These are phyloP conservation scores for Fraxinus excelsior DNA, from an alignment of 257 asterid species.

Conservation along the genomic window DNA sequence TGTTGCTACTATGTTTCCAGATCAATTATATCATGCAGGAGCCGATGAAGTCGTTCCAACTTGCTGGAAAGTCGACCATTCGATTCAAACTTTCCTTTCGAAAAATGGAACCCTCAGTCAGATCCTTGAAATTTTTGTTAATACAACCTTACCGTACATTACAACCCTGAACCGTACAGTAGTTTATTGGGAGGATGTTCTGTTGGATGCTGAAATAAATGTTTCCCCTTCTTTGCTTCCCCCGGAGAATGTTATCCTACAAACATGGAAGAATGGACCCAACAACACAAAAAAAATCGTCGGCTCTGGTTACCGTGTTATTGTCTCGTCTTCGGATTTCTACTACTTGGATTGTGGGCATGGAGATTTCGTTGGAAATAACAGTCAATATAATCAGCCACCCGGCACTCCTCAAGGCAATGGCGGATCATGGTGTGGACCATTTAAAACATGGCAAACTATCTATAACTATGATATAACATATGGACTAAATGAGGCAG, in stretches of 20 bases:
- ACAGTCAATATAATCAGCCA: slow-evolving; percentile 53
- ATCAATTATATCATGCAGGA: slow-evolving; percentile 73
- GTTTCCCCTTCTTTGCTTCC: slow-evolving; percentile 68
- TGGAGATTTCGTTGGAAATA: slow-evolving; percentile 65
- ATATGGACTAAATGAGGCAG: slow-evolving; percentile 52
- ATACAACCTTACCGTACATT: slow-evolving; percentile 68
- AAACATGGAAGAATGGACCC: slow-evolving; percentile 87
- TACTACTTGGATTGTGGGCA: slow-evolving; percentile 94
- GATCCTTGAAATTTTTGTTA: slow-evolving; percentile 61
- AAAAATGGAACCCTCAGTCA: slow-evolving; percentile 73
- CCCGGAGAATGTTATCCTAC: slow-evolving; percentile 56
- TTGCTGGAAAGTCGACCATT: slow-evolving; percentile 78
- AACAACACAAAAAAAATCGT: slow-evolving; percentile 66
- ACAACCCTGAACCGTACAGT: slow-evolving; percentile 70
- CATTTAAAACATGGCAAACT: slow-evolving; percentile 86
- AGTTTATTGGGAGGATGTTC: slow-evolving; percentile 89
- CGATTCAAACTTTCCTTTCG: slow-evolving; percentile 52
- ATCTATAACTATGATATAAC: slow-evolving; percentile 84
- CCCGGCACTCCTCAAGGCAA: slow-evolving; percentile 58
- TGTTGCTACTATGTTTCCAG: slow-evolving; percentile 68
- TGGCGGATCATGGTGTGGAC: slow-evolving; percentile 93
- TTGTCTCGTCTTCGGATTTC: slow-evolving; percentile 77
- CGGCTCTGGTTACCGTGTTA: slow-evolving; percentile 62
- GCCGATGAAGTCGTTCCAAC: slow-evolving; percentile 78
- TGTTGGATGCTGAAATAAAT: slow-evolving; percentile 49